Percentiles rank a stretch among this genome's conserved stretches.
Evolutionary conservation across 768 basidiomycete species (phyloP).

Genomic region (Amylocystis lapponica): DNA sequence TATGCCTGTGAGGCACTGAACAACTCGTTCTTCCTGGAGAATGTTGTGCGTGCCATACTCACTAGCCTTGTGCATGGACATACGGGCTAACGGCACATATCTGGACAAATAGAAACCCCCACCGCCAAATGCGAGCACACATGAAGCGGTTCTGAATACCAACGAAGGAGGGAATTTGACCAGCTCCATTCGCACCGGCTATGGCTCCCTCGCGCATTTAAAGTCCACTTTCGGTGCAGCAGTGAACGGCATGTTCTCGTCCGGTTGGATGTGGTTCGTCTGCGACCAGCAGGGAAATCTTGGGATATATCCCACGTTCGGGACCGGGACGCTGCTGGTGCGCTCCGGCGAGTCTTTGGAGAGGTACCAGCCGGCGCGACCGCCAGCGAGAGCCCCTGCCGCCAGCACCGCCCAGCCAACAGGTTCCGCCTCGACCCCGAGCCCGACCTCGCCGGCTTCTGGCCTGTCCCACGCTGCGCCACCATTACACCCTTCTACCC

Average conservation of each 20-base stretch:
- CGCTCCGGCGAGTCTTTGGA: conserved; percentile 13
- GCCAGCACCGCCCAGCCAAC: conserved; percentile 1
- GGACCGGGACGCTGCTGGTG: conserved; percentile 82
- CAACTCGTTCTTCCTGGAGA: conserved; percentile 90
- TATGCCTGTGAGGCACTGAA: conserved; percentile 91
- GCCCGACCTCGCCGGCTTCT: conserved; percentile 34
- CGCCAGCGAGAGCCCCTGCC: conserved; percentile 11
- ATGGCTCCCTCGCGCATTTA: conserved; percentile 61
- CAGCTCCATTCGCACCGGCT: conserved; percentile 34
- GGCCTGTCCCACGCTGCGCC: conserved; percentile 30
- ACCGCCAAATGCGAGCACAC: conserved; percentile 27
- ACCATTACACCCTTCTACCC: conserved; percentile 26
- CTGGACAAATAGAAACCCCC: conserved; percentile 31
- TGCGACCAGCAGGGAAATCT: conserved; percentile 54
- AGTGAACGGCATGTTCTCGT: conserved; percentile 70
- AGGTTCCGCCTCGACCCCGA: not conserved
- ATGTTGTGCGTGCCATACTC: conserved; percentile 61
- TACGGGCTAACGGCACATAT: not conserved
- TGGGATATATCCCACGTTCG: conserved; percentile 82
- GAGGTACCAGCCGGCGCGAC: conserved; percentile 6
- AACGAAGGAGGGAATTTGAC: too few relatives aligned
- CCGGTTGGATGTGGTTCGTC: conserved; percentile 88
- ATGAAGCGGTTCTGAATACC: conserved; percentile 25
- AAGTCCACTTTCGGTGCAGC: conserved; percentile 75
- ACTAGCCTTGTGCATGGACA: conserved; percentile 13